Evolutionary conservation across 352 stramenopile species (phyloP).

Genomic region (Peronospora belbahrii): DNA sequence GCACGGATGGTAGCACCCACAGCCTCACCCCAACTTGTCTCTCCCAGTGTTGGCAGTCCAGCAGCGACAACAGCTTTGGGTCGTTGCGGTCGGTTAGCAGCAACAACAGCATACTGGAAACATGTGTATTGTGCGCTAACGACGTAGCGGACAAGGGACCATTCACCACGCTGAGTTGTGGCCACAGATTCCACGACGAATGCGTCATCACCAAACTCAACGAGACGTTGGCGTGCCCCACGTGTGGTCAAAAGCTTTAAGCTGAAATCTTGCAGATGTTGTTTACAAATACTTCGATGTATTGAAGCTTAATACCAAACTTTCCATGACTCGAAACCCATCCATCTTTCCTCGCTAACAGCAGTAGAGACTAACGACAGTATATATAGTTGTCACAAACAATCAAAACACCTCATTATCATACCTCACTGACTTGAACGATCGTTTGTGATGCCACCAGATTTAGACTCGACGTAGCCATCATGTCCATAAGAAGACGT

Average conservation of each 20-base stretch:
- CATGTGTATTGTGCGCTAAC: constrained; percentile 18
- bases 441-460: constrained; percentile 12
- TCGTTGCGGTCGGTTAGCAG: constrained; percentile 33
- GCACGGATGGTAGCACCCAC: constrained; percentile 14
- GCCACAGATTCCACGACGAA: constrained; percentile 65
- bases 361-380: too few species aligned
- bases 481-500: neutral
- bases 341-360: too few species aligned
- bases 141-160: constrained; percentile 14
- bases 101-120: constrained; percentile 17
- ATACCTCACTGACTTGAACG: too few species aligned
- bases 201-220: constrained; percentile 56
- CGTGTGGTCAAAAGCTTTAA: constrained; percentile 18
- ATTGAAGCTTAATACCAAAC: neutral
- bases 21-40: constrained; percentile 17
- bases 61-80: constrained; percentile 20
- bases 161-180: constrained; percentile 38
- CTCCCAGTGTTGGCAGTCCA: constrained; percentile 14
- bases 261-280: neutral
- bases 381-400: too few species aligned
- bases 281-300: neutral
- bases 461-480: constrained; percentile 4
- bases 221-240: constrained; percentile 39
- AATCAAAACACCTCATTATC: too few species aligned
- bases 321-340: constrained; percentile 3